These are phyloP conservation scores for Mariannaea sp. DNA, from an alignment of 2,329 filamentous ascomycete species.

Conservation along the genomic window DNA sequence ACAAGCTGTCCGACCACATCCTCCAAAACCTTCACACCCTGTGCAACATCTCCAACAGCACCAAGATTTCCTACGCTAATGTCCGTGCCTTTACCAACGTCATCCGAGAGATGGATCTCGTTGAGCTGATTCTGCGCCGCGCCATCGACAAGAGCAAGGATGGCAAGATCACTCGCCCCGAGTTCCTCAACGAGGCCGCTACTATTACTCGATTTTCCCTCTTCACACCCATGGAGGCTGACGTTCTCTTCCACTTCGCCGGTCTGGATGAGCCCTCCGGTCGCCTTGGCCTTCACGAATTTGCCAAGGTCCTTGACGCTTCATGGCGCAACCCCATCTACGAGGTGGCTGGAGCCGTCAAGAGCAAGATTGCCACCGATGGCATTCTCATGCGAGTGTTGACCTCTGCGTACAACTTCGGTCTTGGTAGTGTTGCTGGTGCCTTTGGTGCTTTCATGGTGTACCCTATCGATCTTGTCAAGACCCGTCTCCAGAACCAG, in stretches of 20 bases:
- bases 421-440: constrained; percentile 84
- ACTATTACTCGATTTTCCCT: constrained; percentile 90
- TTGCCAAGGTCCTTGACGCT: constrained; percentile 92
- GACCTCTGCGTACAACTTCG: constrained; percentile 86
- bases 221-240: constrained; percentile 98
- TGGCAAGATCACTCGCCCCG: constrained; percentile 89
- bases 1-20: constrained; percentile 97
- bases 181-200: constrained; percentile 93
- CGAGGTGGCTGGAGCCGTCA: constrained; percentile 55
- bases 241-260: constrained; percentile 98
- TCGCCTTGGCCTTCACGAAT: constrained; percentile 79
- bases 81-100: constrained; percentile 98
- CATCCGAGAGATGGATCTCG: constrained; percentile 95
- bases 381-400: constrained; percentile 62
- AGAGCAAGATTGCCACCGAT: constrained; percentile 33
- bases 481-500: constrained; percentile 99
- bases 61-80: constrained; percentile 96
- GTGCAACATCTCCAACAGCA: constrained; percentile 90
- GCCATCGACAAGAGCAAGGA: constrained; percentile 83
- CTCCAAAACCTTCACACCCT: constrained; percentile 88
- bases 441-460: constrained; percentile 99
- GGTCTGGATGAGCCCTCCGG: constrained; percentile 89
- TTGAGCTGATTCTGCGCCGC: constrained; percentile 89
- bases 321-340: constrained; percentile 76
- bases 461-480: constrained; percentile 97